phyloP scores from a whole-genome alignment of 352 stramenopile genomes.

The Globisporangium irregulare region DNA sequence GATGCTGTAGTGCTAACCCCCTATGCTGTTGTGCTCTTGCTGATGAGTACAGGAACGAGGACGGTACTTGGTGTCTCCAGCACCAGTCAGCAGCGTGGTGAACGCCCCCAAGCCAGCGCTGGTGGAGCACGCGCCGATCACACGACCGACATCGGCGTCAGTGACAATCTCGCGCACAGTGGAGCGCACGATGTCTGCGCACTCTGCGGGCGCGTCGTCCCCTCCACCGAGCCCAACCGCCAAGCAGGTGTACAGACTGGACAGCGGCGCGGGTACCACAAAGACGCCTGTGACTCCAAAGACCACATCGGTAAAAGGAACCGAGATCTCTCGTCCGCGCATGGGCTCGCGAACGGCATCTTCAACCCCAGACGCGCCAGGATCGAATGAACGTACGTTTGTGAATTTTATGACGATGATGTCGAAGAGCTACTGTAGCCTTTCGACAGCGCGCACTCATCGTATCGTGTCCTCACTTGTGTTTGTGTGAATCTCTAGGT shows the following conservation, averaged over 20 bases:
- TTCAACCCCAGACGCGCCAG: conserved; percentile 22
- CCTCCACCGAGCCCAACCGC: conserved; percentile 28
- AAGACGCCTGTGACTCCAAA: conserved; percentile 39
- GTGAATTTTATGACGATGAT: neutral
- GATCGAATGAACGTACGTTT: conserved; percentile 35
- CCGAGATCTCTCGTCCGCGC: conserved; percentile 69
- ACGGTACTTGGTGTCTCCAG: conserved; percentile 73
- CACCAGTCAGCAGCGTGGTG: conserved; percentile 51
- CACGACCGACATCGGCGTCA: conserved; percentile 13
- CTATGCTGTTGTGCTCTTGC: neutral
- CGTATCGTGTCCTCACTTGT: neutral
- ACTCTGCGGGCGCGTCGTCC: conserved; percentile 35
- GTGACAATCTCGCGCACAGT: conserved; percentile 54
- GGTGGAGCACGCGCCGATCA: conserved; percentile 37
- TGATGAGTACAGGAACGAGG: conserved; percentile 44
- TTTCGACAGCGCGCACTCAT: neutral
- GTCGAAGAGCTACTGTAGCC: neutral
- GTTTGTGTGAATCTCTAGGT: conserved; percentile 6
- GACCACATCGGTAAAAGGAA: conserved; percentile 48
- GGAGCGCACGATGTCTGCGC: conserved; percentile 55
- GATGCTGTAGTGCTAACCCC: neutral
- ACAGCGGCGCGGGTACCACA: conserved; percentile 31
- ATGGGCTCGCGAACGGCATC: conserved; percentile 64
- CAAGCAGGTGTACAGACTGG: conserved; percentile 57
- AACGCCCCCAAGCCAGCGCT: conserved; percentile 33